These are phyloP conservation scores for Geotrichum bryndzae DNA, from an alignment of 1,139 yeast genomes.

Conservation along the genomic window DNA sequence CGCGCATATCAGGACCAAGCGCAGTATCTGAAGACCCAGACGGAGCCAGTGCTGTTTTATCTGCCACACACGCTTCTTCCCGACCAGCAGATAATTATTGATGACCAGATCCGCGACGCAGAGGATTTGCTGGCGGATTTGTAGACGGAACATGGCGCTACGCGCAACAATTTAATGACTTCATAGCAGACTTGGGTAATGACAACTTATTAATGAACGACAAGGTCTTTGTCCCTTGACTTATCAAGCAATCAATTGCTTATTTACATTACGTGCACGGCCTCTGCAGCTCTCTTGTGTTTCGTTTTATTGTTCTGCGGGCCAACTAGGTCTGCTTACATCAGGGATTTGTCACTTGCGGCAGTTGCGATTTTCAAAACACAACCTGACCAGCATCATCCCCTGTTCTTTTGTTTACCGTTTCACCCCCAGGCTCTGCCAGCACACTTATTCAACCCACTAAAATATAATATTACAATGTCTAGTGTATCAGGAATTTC, in stretches of 20 bases:
- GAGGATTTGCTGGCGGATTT: not conserved
- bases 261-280: not conserved
- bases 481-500: conserved; percentile 6
- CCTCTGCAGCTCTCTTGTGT: not conserved
- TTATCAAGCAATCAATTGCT: not conserved
- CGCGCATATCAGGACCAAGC: conserved; percentile 3
- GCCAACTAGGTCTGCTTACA: not conserved
- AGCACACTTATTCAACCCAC: not conserved
- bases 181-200: not conserved
- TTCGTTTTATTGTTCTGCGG: not conserved
- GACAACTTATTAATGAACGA: not conserved
- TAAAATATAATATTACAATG: not conserved
- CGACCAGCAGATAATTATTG: not conserved
- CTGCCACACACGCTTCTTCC: conserved; percentile 1
- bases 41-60: conserved; percentile 4
- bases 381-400: not conserved
- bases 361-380: not conserved
- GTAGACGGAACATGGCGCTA: not conserved
- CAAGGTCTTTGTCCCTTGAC: not conserved
- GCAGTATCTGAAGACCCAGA: not conserved
- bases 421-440: not conserved
- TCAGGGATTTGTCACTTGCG: not conserved
- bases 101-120: conserved; percentile 3
- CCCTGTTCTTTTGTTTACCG: not conserved
- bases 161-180: not conserved